Conservation (phyloP, 176 grass and related monocot species). For the Oryza coarctata region DNA sequence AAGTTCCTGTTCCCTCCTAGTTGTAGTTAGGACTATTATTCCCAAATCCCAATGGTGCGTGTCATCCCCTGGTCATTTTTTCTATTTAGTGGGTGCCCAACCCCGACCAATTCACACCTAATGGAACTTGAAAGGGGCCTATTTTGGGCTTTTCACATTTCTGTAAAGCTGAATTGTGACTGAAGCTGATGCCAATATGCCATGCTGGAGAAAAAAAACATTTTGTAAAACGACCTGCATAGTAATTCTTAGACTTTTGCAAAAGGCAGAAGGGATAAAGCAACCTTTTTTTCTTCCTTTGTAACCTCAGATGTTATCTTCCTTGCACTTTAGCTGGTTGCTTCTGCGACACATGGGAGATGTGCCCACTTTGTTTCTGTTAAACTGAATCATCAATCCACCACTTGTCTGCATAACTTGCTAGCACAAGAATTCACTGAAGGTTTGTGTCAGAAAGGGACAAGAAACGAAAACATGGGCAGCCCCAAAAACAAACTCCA, state of each 20-base stretch:
- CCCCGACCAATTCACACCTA: background rate
- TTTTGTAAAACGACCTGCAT: slow-evolving; percentile 33
- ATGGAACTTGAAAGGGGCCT: slow-evolving; percentile 7
- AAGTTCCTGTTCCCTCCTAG: slow-evolving; percentile 48
- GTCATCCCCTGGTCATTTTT: slow-evolving; percentile 14
- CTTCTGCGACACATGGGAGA: slow-evolving; percentile 5
- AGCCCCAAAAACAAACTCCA: background rate
- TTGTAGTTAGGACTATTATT: slow-evolving; percentile 6
- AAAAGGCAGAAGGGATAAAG: slow-evolving; percentile 31
- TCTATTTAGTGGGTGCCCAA: background rate
- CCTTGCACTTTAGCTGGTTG: background rate
- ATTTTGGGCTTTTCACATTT: slow-evolving; percentile 13
- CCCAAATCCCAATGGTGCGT: background rate
- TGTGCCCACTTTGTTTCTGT: background rate
- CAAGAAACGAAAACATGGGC: background rate
- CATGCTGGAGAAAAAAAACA: slow-evolving; percentile 22
- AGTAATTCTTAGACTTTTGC: slow-evolving; percentile 26
- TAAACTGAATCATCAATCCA: background rate
- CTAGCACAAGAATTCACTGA: background rate
- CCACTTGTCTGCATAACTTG: background rate
- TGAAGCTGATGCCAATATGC: background rate
- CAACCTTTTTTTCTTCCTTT: background rate
- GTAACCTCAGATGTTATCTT: slow-evolving; percentile 35
- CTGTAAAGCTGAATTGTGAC: slow-evolving; percentile 19
- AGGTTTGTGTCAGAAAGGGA: background rate